Percentiles rank a stretch among this genome's conserved stretches.
Evolutionary conservation across 1,139 yeast genomes (phyloP).

Genomic region (Saccharomyces hybrid): DNA sequence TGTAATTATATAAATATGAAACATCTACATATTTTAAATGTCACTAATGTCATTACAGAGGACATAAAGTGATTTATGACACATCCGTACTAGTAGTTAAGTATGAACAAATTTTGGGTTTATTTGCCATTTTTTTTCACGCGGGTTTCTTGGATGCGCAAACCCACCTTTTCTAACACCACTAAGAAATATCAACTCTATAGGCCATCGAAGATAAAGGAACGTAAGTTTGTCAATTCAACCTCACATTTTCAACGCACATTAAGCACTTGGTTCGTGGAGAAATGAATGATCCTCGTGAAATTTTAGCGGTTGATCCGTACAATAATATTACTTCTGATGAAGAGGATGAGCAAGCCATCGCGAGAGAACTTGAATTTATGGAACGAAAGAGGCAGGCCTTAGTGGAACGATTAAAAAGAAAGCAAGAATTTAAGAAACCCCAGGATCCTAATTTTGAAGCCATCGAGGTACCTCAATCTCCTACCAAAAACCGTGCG

Average conservation of each 20-base stretch:
- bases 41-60: not conserved
- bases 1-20: not conserved
- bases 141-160: not conserved
- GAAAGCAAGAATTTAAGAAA: slow-evolving; percentile 12
- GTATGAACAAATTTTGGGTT: not conserved
- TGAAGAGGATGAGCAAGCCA: slow-evolving; percentile 16
- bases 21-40: not conserved
- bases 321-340: slow-evolving; percentile 19
- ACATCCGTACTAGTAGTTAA: too few relatives aligned
- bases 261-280: not conserved
- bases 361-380: slow-evolving; percentile 18
- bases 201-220: not conserved
- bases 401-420: slow-evolving; percentile 18
- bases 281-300: slow-evolving; percentile 27
- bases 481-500: slow-evolving; percentile 14
- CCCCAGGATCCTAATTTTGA: slow-evolving; percentile 19
- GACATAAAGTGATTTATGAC: not conserved
- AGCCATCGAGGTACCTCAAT: slow-evolving; percentile 20
- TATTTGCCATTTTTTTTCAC: not conserved
- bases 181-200: not conserved
- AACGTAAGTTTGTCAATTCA: not conserved
- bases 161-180: not conserved
- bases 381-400: slow-evolving; percentile 24
- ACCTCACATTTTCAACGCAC: not conserved
- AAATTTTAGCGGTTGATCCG: slow-evolving; percentile 15